A percentile compares a stretch with the other conserved stretches of the same genome.
Conservation (phyloP, 345 rosid species). For the Carallia pectinifolia region DNA sequence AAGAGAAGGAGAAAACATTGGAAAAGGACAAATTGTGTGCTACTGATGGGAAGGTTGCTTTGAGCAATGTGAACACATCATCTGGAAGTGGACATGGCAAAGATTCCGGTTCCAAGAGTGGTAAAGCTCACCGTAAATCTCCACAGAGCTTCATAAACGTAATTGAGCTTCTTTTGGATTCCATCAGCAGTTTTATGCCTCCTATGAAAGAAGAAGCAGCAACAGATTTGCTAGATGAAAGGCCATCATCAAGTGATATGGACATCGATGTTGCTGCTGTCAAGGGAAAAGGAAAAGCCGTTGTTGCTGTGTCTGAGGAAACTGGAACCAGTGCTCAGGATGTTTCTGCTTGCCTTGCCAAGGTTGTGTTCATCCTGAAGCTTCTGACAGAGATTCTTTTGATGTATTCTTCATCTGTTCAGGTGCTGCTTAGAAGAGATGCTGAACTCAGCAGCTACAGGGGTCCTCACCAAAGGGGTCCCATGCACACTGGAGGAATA, state of each 20-base stretch:
- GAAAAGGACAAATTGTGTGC: constrained; percentile 60
- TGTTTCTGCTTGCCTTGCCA: constrained; percentile 74
- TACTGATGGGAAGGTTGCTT: constrained; percentile 59
- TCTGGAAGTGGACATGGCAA: constrained; percentile 50
- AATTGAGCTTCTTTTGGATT: constrained; percentile 87
- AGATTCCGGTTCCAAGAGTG: constrained; percentile 61
- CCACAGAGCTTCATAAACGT: constrained; percentile 77
- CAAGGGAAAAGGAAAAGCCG: constrained; percentile 89
- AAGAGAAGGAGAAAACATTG: constrained; percentile 57
- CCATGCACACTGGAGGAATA: constrained; percentile 50
- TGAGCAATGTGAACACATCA: constrained; percentile 34
- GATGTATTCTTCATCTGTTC: constrained; percentile 83
- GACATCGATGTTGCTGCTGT: constrained; percentile 77
- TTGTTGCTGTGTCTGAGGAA: constrained; percentile 56
- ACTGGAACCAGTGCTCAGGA: constrained; percentile 53
- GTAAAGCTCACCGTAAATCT: constrained; percentile 70
- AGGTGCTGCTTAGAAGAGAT: constrained; percentile 78
- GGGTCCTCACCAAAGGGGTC: constrained; percentile 50
- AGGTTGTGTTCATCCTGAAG: constrained; percentile 80
- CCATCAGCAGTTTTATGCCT: constrained; percentile 59
- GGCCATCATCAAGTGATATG: constrained; percentile 65
- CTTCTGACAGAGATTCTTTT: constrained; percentile 81
- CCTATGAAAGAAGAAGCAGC: constrained; percentile 41
- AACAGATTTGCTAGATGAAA: constrained; percentile 32
- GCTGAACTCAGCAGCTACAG: constrained; percentile 58